Conservation (phyloP, 768 basidiomycete genomes). For the Suillus subluteus region DNA sequence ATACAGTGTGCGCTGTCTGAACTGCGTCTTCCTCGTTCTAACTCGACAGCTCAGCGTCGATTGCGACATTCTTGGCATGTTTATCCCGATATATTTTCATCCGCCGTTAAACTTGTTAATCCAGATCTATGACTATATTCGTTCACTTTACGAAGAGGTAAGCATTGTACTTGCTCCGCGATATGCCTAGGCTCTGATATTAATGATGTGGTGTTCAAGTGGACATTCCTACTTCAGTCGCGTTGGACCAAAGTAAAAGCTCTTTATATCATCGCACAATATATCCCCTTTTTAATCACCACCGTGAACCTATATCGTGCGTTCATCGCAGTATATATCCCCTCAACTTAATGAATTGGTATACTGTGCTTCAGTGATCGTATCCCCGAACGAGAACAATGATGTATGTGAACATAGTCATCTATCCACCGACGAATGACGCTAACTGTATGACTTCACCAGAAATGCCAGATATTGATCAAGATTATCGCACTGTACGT, state of each 20-base stretch:
- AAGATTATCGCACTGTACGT: background rate
- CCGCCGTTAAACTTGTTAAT: background rate
- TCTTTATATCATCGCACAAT: background rate
- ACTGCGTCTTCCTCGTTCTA: background rate
- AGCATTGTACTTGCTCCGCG: background rate
- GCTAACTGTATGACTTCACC: background rate
- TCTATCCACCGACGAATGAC: background rate
- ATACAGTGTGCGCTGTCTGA: background rate
- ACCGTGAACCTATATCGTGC: background rate
- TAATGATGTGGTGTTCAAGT: background rate
- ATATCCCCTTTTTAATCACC: background rate
- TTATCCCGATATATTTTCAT: background rate
- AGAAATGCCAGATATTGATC: background rate
- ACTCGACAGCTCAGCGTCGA: background rate
- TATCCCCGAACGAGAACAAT: no score
- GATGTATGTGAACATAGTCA: background rate
- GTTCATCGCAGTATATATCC: background rate
- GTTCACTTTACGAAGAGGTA: background rate
- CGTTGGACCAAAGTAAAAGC: background rate
- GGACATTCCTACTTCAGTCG: background rate
- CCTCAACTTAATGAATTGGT: background rate
- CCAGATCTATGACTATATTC: background rate
- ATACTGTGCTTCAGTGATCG: background rate
- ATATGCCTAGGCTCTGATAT: background rate
- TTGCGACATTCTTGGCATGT: background rate